Evolutionary conservation across 108 stramenopile genomes (phyloP), one percentile per base, ranked within the genome.

Genomic region (Discostella pseudostelligera): DNA sequence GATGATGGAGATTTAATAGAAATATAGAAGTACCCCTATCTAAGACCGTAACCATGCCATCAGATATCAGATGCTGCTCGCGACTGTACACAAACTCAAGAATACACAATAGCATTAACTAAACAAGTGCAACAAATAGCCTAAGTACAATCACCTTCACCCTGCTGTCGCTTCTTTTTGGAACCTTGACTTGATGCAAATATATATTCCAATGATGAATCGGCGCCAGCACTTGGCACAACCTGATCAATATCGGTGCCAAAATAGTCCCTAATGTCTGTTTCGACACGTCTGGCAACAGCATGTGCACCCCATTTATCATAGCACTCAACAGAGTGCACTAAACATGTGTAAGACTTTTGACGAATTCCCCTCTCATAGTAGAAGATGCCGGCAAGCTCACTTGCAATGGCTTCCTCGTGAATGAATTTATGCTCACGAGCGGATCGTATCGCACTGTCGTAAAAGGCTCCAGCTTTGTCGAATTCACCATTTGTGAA

Each of bases 1-100:
- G 25, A 72, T 64, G 71, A 62, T 72, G 62, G 71, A 72, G 55
- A 72, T 72, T 56, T 72, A 39, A 62, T 14, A 39, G 32, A 16
- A n/a, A n/a, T n/a, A n/a, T n/a, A n/a, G n/a, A n/a, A n/a, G n/a
- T n/a, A n/a, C n/a, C n/a, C n/a, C n/a, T n/a, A n/a, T n/a, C n/a
- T n/a, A n/a, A n/a, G n/a, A n/a, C n/a, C n/a, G n/a, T n/a, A n/a
- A n/a, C n/a, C n/a, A n/a, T n/a, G n/a, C n/a, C n/a, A n/a, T n/a
- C n/a, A n/a, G n/a, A n/a, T n/a, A n/a, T n/a, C n/a, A n/a, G n/a
- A n/a, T n/a, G n/a, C n/a, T n/a, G n/a, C n/a, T n/a, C n/a, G n/a
- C n/a, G n/a, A n/a, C n/a, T n/a, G n/a, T n/a, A n/a, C n/a, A n/a
- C n/a, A n/a, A n/a, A n/a, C n/a, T n/a, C n/a, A n/a, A n/a, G n/a